These are phyloP conservation scores for Porodaedalea pini DNA, from an alignment of 1,284 basidiomycete genomes.

Conservation along the genomic window DNA sequence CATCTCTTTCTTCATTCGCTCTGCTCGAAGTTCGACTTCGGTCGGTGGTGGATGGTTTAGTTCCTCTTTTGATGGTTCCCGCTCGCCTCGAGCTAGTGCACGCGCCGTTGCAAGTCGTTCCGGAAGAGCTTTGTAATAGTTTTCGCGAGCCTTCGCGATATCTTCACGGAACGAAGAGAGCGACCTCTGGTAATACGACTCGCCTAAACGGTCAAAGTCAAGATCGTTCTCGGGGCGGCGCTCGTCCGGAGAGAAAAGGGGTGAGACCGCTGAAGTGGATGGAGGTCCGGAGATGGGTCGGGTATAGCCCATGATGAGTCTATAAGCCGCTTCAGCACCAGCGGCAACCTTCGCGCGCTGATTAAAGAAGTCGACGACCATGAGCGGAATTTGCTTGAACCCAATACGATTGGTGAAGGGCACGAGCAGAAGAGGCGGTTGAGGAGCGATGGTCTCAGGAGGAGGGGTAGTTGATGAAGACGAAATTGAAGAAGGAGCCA, in stretches of 20 bases:
- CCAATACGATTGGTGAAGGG: constrained; percentile 88
- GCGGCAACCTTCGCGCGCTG: constrained; percentile 74
- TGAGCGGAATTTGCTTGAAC: constrained; percentile 81
- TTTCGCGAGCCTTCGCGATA: constrained; percentile 65
- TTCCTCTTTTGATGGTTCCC: constrained; percentile 88
- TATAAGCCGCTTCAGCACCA: constrained; percentile 82
- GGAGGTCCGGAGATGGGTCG: constrained; percentile 58
- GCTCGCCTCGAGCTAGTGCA: constrained; percentile 67
- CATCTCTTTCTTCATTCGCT: constrained; percentile 83
- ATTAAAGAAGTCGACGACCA: constrained; percentile 93
- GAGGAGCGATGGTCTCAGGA: constrained; percentile 64
- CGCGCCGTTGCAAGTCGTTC: constrained; percentile 73
- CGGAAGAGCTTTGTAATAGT: constrained; percentile 76
- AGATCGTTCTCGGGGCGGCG: constrained; percentile 47
- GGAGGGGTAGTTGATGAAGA: constrained; percentile 34
- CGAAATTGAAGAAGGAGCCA: constrained; percentile 25
- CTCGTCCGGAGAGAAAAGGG: constrained; percentile 28
- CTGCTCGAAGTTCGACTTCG: constrained; percentile 81
- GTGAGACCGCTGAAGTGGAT: constrained; percentile 23
- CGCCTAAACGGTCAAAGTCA: constrained; percentile 69
- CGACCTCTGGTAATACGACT: constrained; percentile 68
- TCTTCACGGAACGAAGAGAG: constrained; percentile 54
- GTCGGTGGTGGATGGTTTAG: constrained; percentile 76
- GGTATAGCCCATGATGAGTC: constrained; percentile 62
- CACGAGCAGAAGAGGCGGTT: constrained; percentile 83